Conservation (phyloP, 768 basidiomycete species). For the Boletellus emodensis region DNA sequence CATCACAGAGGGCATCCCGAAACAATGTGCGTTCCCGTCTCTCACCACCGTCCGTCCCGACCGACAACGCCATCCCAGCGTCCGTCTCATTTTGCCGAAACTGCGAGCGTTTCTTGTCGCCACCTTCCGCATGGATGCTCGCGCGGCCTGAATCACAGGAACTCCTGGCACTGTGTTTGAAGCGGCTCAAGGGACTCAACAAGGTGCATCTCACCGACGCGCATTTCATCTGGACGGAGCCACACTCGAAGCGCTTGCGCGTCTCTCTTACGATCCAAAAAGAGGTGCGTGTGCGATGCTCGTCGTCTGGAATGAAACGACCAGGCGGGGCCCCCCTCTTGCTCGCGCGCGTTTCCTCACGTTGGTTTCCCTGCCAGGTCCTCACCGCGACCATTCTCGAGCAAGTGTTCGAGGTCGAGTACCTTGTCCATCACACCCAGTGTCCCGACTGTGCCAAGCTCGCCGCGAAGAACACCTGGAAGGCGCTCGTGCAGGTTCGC, state of each 20-base stretch:
- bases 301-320: too few species aligned
- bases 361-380: slow-evolving; percentile 45
- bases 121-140: slow-evolving; percentile 81
- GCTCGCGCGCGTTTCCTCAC: background rate
- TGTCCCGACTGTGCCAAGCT: slow-evolving; percentile 91
- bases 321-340: too few species aligned
- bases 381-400: slow-evolving; percentile 93
- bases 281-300: slow-evolving; percentile 55
- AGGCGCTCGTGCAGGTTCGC: slow-evolving; percentile 95
- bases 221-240: slow-evolving; percentile 99
- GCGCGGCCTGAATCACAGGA: slow-evolving; percentile 90
- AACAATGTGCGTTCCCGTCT: slow-evolving; percentile 59
- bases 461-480: slow-evolving; percentile 99
- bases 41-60: background rate
- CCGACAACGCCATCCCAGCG: slow-evolving; percentile 41
- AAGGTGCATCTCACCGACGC: slow-evolving; percentile 98
- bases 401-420: slow-evolving; percentile 96
- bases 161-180: slow-evolving; percentile 88
- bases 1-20: slow-evolving; percentile 97
- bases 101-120: slow-evolving; percentile 93
- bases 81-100: slow-evolving; percentile 92
- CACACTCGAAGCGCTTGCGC: slow-evolving; percentile 89
- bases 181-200: slow-evolving; percentile 89
- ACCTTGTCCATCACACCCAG: slow-evolving; percentile 91
- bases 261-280: slow-evolving; percentile 98